Base-by-base conservation (phyloP, 768 basidiomycete species). In the Cystobasidium ongulense region DNA sequence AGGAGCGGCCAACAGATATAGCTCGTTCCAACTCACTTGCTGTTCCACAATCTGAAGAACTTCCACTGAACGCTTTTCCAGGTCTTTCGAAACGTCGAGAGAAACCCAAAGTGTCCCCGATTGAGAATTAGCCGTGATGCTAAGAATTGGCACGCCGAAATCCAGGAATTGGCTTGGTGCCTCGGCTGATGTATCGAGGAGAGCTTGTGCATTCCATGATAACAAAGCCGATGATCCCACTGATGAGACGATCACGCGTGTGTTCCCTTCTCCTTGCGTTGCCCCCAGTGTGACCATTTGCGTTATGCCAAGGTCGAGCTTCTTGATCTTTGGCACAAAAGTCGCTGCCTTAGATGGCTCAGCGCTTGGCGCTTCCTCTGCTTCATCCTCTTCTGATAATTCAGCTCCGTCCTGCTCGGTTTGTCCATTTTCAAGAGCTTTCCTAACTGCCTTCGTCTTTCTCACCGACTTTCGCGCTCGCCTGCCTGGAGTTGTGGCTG, bases 401-500 rank as follows among this genome's bases (percentile, higher is more conserved):
- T 29, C 73, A 65, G 67, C 11, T 65, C 63, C 13, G 31, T 29
- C 75, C 73, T 75, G 41, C 70, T 63, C 75, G 74, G 74, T 64
- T 52, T 72, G 33, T 43, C n/a, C n/a, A 43, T n/a, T 52, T 4
- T 10, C 59, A 11, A 21, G 7, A 0, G 67, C 52, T 31, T 65
- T 75, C 65, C 21, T 63, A 33, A 7, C 72, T 59, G n/a, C 25
- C 27, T 52, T 71, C 61, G 23, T 33, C 70, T 27, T 46, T 21
- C 36, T 31, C 54, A 38, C 31, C 21, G 25, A 27, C 25, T 31
- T 59, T 31, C 43, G 70, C 21, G 23, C 57, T 18, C 70, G 72
- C 35, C 39, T 63, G 65, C 64, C 73, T 53, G 33, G 29, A 8
- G 21, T 53, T 31, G 25, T 64, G 63, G 29, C 36, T 18, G 31